phyloP scores from a whole-genome alignment of 1,284 basidiomycete genomes.

The Puccinia hordei region DNA sequence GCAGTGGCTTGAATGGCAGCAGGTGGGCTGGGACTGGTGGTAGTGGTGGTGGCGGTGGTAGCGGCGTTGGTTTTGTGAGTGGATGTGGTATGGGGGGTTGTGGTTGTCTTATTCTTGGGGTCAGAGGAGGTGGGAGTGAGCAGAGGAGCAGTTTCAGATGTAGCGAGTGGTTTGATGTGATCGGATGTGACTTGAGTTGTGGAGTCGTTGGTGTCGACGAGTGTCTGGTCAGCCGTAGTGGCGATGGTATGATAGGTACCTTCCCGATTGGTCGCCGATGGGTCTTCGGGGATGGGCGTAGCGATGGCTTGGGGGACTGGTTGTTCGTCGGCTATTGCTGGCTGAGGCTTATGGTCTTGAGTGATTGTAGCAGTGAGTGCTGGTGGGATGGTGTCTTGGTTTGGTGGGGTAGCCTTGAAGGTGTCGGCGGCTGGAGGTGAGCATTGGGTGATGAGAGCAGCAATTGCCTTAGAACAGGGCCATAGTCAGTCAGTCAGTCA shows the following conservation, averaged over 20 bases:
- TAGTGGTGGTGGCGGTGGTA: neutral
- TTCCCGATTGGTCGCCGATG: conserved; percentile 4
- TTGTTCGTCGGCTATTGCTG: neutral
- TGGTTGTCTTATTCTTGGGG: neutral
- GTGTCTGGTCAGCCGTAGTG: conserved; percentile 23
- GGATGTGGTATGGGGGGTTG: neutral
- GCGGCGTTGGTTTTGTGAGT: neutral
- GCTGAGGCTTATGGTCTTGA: neutral
- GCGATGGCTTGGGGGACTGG: neutral
- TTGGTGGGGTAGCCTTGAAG: too few relatives aligned
- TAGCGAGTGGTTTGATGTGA: neutral
- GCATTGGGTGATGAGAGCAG: neutral
- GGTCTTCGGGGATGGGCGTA: neutral
- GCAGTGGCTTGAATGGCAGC: neutral
- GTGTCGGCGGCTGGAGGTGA: neutral
- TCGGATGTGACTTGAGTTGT: neutral
- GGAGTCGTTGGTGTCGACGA: conserved; percentile 21
- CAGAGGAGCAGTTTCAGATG: neutral
- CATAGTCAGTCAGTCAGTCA: too few relatives aligned
- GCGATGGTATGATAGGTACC: conserved; percentile 21
- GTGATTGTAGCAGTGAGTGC: too few relatives aligned
- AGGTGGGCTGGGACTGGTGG: neutral
- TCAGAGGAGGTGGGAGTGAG: neutral
- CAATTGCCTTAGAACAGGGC: neutral
- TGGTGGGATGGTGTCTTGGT: too few relatives aligned